Conservation (phyloP, 2,329 filamentous ascomycete genomes). For the Daldinia eschscholtzii region DNA sequence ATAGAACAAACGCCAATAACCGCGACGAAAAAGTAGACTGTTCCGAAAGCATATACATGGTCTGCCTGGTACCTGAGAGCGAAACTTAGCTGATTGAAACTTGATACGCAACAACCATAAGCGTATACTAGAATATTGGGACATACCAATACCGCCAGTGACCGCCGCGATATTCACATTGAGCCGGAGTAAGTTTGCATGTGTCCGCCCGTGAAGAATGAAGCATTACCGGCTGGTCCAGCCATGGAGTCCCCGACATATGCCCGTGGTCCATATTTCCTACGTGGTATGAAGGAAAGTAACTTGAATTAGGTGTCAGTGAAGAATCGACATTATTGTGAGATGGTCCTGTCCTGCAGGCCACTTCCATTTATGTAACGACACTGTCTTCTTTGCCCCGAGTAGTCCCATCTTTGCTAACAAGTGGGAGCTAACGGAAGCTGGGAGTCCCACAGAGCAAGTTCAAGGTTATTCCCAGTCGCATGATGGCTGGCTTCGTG, state of each 20-base stretch:
- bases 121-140: neutral
- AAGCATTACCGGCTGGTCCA: constrained; percentile 57
- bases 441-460: neutral
- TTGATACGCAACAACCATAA: neutral
- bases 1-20: constrained; percentile 63
- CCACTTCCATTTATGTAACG: neutral
- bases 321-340: constrained; percentile 9
- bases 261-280: constrained; percentile 29
- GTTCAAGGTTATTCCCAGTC: constrained; percentile 25
- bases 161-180: constrained; percentile 61
- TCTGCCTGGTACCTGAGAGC: constrained; percentile 65
- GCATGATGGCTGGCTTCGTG: constrained; percentile 15
- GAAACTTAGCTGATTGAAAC: constrained; percentile 11
- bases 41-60: constrained; percentile 64
- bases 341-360: neutral
- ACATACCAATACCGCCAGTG: constrained; percentile 64
- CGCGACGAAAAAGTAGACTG: constrained; percentile 65
- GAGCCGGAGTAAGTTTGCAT: constrained; percentile 55
- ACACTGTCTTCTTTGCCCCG: neutral
- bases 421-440: neutral
- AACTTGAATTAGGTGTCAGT: neutral
- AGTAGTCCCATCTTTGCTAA: constrained; percentile 3
- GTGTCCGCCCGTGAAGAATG: constrained; percentile 54
- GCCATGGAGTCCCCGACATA: constrained; percentile 53
- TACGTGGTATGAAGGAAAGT: neutral